Percentiles rank a stretch among this genome's conserved stretches.
These are phyloP conservation scores for Teratosphaeriaceae sp. DNA, from an alignment of 2,329 filamentous ascomycete species.

Conservation along the genomic window DNA sequence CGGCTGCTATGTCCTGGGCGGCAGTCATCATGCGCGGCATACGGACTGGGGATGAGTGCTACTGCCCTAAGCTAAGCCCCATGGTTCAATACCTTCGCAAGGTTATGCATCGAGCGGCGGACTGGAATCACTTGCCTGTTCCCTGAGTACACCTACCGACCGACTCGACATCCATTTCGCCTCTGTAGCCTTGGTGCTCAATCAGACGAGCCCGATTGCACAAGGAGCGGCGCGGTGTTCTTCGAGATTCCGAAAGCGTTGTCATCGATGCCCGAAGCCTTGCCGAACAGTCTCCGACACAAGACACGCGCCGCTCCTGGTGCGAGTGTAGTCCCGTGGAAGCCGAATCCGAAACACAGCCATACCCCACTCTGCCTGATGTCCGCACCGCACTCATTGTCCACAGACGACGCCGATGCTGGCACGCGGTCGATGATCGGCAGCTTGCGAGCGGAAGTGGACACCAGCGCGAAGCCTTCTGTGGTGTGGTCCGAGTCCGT, in stretches of 20 bases:
- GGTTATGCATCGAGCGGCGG: no score
- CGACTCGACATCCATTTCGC: no score
- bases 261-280: constrained; percentile 5
- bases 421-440: constrained; percentile 16
- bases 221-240: no score
- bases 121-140: no score
- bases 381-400: not conserved
- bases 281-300: constrained; percentile 8
- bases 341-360: constrained; percentile 19
- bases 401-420: not conserved
- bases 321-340: constrained; percentile 16
- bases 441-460: constrained; percentile 4
- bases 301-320: constrained; percentile 13
- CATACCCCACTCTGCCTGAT: constrained; percentile 9
- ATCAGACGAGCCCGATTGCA: no score
- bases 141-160: no score
- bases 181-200: no score
- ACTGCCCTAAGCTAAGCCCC: no score
- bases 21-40: constrained; percentile 12
- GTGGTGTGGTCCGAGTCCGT: not conserved
- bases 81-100: no score
- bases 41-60: constrained; percentile 14
- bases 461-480: constrained; percentile 7
- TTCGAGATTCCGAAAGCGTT: no score
- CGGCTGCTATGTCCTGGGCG: constrained; percentile 16